Conservation (phyloP, 768 basidiomycete species). For the Mrakia hoshinonis region DNA sequence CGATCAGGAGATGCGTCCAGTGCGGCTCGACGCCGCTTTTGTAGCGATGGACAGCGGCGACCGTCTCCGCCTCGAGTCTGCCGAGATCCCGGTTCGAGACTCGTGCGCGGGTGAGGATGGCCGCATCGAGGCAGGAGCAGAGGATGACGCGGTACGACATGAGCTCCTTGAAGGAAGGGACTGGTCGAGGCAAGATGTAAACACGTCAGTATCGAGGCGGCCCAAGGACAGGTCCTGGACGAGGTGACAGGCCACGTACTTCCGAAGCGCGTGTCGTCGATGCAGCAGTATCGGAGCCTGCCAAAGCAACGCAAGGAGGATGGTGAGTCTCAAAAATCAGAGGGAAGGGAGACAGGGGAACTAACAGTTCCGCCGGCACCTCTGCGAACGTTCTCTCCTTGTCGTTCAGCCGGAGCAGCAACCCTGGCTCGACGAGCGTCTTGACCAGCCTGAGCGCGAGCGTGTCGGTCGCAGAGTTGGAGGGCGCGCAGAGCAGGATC, state of each 20-base stretch:
- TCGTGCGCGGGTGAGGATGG: conserved; percentile 34
- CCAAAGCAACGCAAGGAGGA: no score
- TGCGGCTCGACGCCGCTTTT: conserved; percentile 30
- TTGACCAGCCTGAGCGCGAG: conserved; percentile 36
- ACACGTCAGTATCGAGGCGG: conserved; percentile 31
- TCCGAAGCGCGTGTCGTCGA: conserved; percentile 34
- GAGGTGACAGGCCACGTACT: background rate
- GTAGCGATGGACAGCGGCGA: conserved; percentile 30
- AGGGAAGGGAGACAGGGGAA: background rate
- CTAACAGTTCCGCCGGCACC: conserved; percentile 33
- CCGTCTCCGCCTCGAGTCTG: conserved; percentile 30
- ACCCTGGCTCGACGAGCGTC: conserved; percentile 25
- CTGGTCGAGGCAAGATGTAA: conserved; percentile 31
- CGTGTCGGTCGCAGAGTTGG: conserved; percentile 41
- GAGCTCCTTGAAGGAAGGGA: conserved; percentile 32
- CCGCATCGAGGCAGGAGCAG: conserved; percentile 36
- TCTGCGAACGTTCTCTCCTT: conserved; percentile 41
- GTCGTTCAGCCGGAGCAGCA: conserved; percentile 39
- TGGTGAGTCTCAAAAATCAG: conserved; percentile 8
- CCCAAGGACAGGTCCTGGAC: conserved; percentile 24
- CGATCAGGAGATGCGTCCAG: conserved; percentile 42
- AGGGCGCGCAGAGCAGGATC: conserved; percentile 40
- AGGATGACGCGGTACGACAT: conserved; percentile 39
- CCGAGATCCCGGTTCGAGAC: conserved; percentile 37
- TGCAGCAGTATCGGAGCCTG: conserved; percentile 32